A percentile compares a stretch with the other conserved stretches of the same genome.
Evolutionary conservation across 306 rosid species (phyloP).

Genomic region (Ceratonia siliqua): DNA sequence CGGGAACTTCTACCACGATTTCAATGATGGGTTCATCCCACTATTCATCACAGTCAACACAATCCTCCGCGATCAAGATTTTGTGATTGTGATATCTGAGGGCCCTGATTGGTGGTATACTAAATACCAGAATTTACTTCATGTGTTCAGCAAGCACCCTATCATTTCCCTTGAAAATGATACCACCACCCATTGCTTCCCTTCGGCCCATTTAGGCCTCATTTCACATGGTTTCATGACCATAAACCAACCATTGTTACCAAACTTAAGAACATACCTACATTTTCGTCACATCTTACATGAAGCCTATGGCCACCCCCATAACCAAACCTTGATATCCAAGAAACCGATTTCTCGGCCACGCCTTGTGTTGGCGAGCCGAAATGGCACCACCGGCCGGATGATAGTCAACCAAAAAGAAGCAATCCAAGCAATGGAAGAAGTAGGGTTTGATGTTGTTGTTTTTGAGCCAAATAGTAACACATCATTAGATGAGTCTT

Average conservation of each 20-base stretch:
- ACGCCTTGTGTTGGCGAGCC: not conserved
- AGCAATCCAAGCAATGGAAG: not conserved
- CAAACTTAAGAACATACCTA: constrained; percentile 8
- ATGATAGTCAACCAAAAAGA: constrained; percentile 28
- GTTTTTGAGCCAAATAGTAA: constrained; percentile 28
- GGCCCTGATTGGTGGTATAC: constrained; percentile 45
- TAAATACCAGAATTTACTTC: constrained; percentile 34
- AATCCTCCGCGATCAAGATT: not conserved
- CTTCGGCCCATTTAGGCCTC: constrained; percentile 42
- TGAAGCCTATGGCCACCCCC: constrained; percentile 23
- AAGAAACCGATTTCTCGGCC: not conserved
- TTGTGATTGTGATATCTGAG: constrained; percentile 35
- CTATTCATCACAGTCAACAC: constrained; percentile 42
- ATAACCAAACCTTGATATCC: not conserved
- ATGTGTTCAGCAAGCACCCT: constrained; percentile 29
- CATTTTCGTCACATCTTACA: constrained; percentile 38
- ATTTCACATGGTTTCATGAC: constrained; percentile 45
- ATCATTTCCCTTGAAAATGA: constrained; percentile 43
- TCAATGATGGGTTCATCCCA: constrained; percentile 53
- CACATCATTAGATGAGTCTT: constrained; percentile 21
- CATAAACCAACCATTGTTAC: constrained; percentile 33
- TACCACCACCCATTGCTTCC: constrained; percentile 45
- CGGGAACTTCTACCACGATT: constrained; percentile 57
- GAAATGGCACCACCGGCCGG: constrained; percentile 1
- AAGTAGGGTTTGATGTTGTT: constrained; percentile 40